Evolutionary conservation across 2,329 filamentous ascomycete species (phyloP).

Genomic region (Fusarium sp.): DNA sequence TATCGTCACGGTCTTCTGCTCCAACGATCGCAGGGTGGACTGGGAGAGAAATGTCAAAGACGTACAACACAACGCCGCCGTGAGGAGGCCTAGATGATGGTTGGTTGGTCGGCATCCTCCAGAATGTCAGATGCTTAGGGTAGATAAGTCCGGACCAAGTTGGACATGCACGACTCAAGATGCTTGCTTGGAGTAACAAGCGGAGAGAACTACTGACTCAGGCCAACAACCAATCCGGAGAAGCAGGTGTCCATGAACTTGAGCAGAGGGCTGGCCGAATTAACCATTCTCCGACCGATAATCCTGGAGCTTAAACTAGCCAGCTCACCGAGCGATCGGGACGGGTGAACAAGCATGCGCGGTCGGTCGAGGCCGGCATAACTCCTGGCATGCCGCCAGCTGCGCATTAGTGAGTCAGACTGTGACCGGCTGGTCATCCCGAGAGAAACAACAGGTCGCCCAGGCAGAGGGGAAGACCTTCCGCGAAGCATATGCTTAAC

Average conservation of each 20-base stretch:
- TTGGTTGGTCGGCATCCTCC: too few species aligned
- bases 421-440: too few species aligned
- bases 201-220: slow-evolving; percentile 19
- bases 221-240: background rate
- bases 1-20: background rate
- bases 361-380: background rate
- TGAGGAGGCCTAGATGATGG: too few species aligned
- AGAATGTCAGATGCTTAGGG: too few species aligned
- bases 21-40: too few species aligned
- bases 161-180: slow-evolving; percentile 16
- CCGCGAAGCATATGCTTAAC: too few species aligned
- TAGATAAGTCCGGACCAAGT: too few species aligned
- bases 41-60: too few species aligned
- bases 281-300: slow-evolving; percentile 14
- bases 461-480: too few species aligned
- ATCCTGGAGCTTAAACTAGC: background rate
- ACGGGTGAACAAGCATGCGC: background rate
- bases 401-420: too few species aligned
- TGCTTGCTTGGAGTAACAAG: background rate
- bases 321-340: background rate
- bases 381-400: background rate
- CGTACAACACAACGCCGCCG: too few species aligned
- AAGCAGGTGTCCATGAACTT: background rate
- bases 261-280: background rate
- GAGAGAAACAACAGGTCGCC: too few species aligned